Evolutionary conservation across 2,329 filamentous ascomycete genomes (phyloP), one percentile per base, ranked within the genome.

Genomic region (Lecanicillium sp.): DNA sequence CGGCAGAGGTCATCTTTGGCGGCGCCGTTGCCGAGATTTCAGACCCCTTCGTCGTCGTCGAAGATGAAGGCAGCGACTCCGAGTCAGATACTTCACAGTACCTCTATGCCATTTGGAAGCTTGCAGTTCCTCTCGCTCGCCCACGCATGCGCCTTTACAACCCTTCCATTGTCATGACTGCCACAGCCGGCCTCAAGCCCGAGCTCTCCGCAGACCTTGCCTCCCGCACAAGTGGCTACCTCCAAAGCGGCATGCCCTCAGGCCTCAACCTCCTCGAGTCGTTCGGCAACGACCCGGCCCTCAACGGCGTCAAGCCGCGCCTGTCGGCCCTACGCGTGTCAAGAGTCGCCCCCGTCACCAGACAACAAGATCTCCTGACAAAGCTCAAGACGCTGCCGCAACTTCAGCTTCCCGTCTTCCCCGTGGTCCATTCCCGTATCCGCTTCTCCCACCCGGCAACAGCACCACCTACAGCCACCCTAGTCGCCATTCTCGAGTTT

Each of bases 231-330:
- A 68, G 75, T 42, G 79, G 83, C 37, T 87, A 86, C 51, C 68
- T 90, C 22, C 73, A 75, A 27, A 85, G 80, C 51, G 75, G 78
- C 41, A 61, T 80, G 18, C 79, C 85, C 1, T 73, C 80, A 6
- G 80, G 83, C 2, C 67, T 85, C 45, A 92, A 90, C 55, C 66
- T 90, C n/a, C 73, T 92, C 12, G 80, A 85, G 52, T 73, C 85
- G 3, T 84, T 90, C 44, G 70, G 72, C 37, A 68, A 67, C 44
- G 84, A 88, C 52, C 74, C 78, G 16, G 71, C 70, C 18, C 64
- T 87, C 14, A 65, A 63, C 13, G 76, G 79, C 27, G 63, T 77
- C 18, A 70, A 71, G 47, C 82, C 85, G 33, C 74, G 75, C 20
- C 67, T 92, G 3, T 87, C 84, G 9, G 83, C 85, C 5, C 67